phyloP scores from a whole-genome alignment of 1,139 yeast species.

The Suhomyces taliae region DNA sequence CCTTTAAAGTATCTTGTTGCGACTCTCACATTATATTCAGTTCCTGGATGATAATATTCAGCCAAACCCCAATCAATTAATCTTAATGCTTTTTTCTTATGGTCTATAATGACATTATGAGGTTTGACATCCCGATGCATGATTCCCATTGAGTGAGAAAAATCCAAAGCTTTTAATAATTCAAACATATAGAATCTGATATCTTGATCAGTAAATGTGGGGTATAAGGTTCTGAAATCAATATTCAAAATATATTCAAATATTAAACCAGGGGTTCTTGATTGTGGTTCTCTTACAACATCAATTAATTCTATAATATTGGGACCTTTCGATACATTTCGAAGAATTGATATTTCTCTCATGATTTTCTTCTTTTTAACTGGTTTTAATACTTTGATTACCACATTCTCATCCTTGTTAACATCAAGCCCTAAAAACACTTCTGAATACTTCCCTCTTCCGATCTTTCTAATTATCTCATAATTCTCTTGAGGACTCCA shows the following conservation, averaged over 20 bases:
- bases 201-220: constrained; percentile 82
- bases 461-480: constrained; percentile 46
- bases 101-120: constrained; percentile 98
- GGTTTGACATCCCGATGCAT: constrained; percentile 99
- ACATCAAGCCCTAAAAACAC: constrained; percentile 62
- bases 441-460: constrained; percentile 51
- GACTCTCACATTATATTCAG: constrained; percentile 93
- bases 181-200: constrained; percentile 88
- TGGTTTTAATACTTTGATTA: constrained; percentile 94
- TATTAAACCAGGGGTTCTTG: constrained; percentile 89
- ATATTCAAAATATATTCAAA: constrained; percentile 90
- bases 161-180: constrained; percentile 85
- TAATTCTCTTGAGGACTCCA: constrained; percentile 52
- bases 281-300: constrained; percentile 87
- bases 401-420: constrained; percentile 54
- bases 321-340: constrained; percentile 84
- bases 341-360: constrained; percentile 89
- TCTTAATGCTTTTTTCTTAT: constrained; percentile 65
- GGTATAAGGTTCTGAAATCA: constrained; percentile 87
- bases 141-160: constrained; percentile 94
- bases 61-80: constrained; percentile 99
- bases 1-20: constrained; percentile 98
- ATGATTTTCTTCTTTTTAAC: constrained; percentile 95
- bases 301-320: constrained; percentile 81
- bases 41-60: constrained; percentile 93